Conservation (phyloP, 345 rosid genomes). For the Dipteronia sinensis region DNA sequence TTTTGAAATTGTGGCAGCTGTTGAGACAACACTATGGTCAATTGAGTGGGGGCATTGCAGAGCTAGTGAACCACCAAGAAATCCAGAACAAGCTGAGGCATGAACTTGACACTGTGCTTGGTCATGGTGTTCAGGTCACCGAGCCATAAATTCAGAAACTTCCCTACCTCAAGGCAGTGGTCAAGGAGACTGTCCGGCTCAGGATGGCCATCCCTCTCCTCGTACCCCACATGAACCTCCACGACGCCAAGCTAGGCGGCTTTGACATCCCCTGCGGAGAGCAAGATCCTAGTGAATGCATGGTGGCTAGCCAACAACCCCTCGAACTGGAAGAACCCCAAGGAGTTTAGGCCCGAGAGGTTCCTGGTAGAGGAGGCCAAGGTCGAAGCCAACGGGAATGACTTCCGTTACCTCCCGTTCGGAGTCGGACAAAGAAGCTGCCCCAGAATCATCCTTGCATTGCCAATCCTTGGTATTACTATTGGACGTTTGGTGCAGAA, state of each 20-base stretch:
- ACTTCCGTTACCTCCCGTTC: conserved; percentile 91
- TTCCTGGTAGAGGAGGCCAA: conserved; percentile 90
- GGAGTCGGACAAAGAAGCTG: conserved; percentile 98
- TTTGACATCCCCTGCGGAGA: conserved; percentile 93
- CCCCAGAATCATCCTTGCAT: conserved; percentile 93
- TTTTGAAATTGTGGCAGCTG: conserved; percentile 51
- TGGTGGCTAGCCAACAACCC: conserved; percentile 99
- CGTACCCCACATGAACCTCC: conserved; percentile 98
- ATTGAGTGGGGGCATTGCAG: conserved; percentile 97
- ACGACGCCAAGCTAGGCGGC: conserved; percentile 85
- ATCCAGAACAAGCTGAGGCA: conserved; percentile 74
- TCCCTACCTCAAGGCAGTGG: conserved; percentile 91
- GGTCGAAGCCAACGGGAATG: conserved; percentile 94
- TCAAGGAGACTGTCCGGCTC: conserved; percentile 88
- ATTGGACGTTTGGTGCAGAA: conserved; percentile 92
- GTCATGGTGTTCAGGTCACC: conserved; percentile 68
- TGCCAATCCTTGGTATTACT: conserved; percentile 91
- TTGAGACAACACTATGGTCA: conserved; percentile 96
- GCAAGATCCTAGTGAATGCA: conserved; percentile 91
- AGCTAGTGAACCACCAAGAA: conserved; percentile 87
- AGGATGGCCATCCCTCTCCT: conserved; percentile 98
- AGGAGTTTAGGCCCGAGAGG: conserved; percentile 96
- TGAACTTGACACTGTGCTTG: conserved; percentile 78
- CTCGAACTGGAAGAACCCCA: conserved; percentile 75
- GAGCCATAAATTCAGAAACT: conserved; percentile 82